Evolutionary conservation across 352 stramenopile genomes (phyloP).

Genomic region (Phytopythium cucurbitacearum): DNA sequence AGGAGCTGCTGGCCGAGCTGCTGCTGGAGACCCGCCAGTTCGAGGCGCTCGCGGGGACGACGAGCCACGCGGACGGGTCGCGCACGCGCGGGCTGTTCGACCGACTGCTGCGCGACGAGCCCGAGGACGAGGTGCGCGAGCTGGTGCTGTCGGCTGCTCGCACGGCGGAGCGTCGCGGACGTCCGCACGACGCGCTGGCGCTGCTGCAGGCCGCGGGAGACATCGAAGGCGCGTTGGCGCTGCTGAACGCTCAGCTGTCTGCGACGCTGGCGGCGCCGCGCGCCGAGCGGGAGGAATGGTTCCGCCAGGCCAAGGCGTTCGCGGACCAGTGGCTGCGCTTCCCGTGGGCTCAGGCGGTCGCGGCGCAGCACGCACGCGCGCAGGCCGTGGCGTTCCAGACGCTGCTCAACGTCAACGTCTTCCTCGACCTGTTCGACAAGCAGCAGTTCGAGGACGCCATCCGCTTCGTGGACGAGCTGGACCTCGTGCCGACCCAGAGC

Average conservation of each 20-base stretch:
- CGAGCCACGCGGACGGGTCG: conserved; percentile 78
- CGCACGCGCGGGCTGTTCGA: conserved; percentile 75
- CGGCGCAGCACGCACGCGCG: conserved; percentile 64
- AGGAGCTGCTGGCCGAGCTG: conserved; percentile 66
- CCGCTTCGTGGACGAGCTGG: conserved; percentile 75
- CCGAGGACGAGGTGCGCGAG: conserved; percentile 73
- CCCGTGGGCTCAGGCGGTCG: conserved; percentile 73
- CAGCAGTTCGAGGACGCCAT: conserved; percentile 83
- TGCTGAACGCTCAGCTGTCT: conserved; percentile 75
- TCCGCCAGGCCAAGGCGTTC: conserved; percentile 80
- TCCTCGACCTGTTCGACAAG: conserved; percentile 80
- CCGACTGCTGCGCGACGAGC: conserved; percentile 63
- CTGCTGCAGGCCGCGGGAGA: conserved; percentile 77
- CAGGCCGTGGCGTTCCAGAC: conserved; percentile 80
- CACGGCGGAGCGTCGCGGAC: conserved; percentile 70
- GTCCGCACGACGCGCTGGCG: conserved; percentile 67
- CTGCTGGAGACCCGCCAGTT: conserved; percentile 82
- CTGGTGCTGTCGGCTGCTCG: conserved; percentile 67
- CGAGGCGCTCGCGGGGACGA: conserved; percentile 71
- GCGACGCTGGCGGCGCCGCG: conserved; percentile 52
- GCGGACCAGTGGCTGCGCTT: conserved; percentile 86
- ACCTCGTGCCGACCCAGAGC: conserved; percentile 63
- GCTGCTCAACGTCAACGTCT: conserved; percentile 83
- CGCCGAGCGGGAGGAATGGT: conserved; percentile 74
- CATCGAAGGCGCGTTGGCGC: conserved; percentile 61